Conservation (phyloP, 1,284 basidiomycete genomes). For the Thecaphora thlaspeos region DNA sequence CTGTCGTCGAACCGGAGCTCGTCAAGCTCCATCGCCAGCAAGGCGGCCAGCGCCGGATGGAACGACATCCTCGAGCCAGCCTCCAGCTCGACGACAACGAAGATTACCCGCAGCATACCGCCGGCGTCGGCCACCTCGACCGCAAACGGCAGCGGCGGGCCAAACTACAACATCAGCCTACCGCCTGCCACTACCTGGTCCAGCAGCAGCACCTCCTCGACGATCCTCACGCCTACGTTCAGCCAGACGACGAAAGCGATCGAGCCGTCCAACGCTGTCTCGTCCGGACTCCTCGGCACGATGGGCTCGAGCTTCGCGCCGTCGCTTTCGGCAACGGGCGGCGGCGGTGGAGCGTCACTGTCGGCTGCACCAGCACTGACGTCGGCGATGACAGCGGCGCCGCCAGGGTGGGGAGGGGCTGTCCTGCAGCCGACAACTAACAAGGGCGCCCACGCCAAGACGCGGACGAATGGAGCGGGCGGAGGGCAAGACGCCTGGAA, state of each 20-base stretch:
- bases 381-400: neutral
- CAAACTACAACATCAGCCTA: constrained; percentile 47
- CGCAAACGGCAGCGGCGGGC: constrained; percentile 5
- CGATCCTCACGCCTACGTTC: constrained; percentile 2
- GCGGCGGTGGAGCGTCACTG: too few species aligned
- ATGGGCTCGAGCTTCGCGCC: neutral
- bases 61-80: constrained; percentile 16
- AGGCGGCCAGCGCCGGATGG: constrained; percentile 11
- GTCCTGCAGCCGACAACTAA: constrained; percentile 25
- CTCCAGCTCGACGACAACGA: constrained; percentile 3
- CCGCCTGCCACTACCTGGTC: constrained; percentile 23
- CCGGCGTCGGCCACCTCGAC: neutral
- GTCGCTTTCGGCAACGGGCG: neutral
- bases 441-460: constrained; percentile 2
- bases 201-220: neutral
- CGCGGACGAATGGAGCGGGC: neutral
- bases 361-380: too few species aligned
- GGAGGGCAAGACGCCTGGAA: constrained; percentile 23
- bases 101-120: neutral
- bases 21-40: neutral
- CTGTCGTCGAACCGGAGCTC: neutral
- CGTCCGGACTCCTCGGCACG: too few species aligned
- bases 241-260: constrained; percentile 4
- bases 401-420: constrained; percentile 24
- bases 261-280: constrained; percentile 1